phyloP scores from a whole-genome alignment of 208 protist species.

The Herpetomonas samuelpessoai region DNA sequence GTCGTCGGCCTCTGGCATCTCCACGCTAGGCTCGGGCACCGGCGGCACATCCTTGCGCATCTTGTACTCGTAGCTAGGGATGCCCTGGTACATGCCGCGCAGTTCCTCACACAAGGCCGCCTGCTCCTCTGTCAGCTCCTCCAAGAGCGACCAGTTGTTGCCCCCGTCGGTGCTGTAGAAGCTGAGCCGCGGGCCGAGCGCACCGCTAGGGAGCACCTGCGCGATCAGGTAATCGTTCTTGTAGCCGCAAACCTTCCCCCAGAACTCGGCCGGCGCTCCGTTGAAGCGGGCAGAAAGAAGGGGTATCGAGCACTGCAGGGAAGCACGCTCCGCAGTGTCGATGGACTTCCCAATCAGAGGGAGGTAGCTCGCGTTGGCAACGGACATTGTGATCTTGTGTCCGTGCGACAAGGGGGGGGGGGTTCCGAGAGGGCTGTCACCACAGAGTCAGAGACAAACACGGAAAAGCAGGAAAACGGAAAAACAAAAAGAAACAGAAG shows the following conservation, averaged over 20 bases:
- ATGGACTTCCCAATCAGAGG: conserved; percentile 53
- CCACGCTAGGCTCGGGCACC: conserved; percentile 54
- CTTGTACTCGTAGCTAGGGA: conserved; percentile 84
- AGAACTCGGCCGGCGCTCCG: conserved; percentile 54
- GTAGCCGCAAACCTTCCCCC: conserved; percentile 76
- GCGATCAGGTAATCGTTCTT: conserved; percentile 78
- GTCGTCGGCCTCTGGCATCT: conserved; percentile 40
- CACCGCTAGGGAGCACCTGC: conserved; percentile 40
- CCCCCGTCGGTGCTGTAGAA: conserved; percentile 87
- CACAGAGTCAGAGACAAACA: background rate
- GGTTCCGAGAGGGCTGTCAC: too few relatives aligned
- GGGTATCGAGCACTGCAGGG: conserved; percentile 78
- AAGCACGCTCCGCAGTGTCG: conserved; percentile 59
- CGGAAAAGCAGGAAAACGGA: background rate
- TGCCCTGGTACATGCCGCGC: conserved; percentile 77
- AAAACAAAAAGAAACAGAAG: too few relatives aligned
- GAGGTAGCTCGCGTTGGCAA: conserved; percentile 55
- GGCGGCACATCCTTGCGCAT: conserved; percentile 75
- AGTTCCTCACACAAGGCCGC: conserved; percentile 77
- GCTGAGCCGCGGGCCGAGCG: conserved; percentile 57
- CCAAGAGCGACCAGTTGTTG: conserved; percentile 63
- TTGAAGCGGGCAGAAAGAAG: conserved; percentile 60
- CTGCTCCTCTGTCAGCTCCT: conserved; percentile 63
- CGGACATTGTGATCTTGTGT: conserved; percentile 30
- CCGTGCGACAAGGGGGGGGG: too few relatives aligned